Evolutionary conservation across 2,329 filamentous ascomycete species (phyloP).

Genomic region (Fusarium sp.): DNA sequence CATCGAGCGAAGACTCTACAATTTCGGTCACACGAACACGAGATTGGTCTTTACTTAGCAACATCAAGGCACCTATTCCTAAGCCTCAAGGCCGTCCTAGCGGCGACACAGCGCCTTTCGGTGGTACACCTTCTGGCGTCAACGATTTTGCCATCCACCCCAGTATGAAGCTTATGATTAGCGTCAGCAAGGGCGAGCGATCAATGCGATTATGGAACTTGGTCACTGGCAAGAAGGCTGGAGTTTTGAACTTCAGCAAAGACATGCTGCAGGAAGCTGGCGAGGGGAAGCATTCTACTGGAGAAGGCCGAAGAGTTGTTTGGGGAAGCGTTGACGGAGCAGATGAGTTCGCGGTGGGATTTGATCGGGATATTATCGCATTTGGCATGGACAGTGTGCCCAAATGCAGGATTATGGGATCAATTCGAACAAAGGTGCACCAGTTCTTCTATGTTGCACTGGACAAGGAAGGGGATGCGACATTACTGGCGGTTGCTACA

Average conservation of each 20-base stretch:
- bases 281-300: conserved; percentile 79
- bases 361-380: conserved; percentile 85
- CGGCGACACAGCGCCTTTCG: conserved; percentile 87
- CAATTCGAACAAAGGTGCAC: conserved; percentile 81
- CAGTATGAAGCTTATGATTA: conserved; percentile 96
- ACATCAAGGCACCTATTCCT: conserved; percentile 88
- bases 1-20: conserved; percentile 89
- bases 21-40: conserved; percentile 87
- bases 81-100: conserved; percentile 83
- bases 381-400: conserved; percentile 91
- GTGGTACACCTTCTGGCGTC: conserved; percentile 84
- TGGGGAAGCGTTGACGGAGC: conserved; percentile 79
- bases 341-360: conserved; percentile 88
- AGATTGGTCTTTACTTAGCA: conserved; percentile 89
- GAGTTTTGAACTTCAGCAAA: conserved; percentile 85
- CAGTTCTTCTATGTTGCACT: conserved; percentile 77
- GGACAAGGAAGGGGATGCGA: conserved; percentile 53
- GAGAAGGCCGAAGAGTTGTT: conserved; percentile 83
- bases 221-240: conserved; percentile 94
- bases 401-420: conserved; percentile 76
- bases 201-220: conserved; percentile 97
- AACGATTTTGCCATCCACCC: conserved; percentile 97
- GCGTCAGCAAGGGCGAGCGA: conserved; percentile 86
- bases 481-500: conserved; percentile 79
- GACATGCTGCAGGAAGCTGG: conserved; percentile 79